Percentiles rank a stretch among this genome's conserved stretches.
These are phyloP conservation scores for Russula virescens DNA, from an alignment of 768 basidiomycete genomes.

Conservation along the genomic window DNA sequence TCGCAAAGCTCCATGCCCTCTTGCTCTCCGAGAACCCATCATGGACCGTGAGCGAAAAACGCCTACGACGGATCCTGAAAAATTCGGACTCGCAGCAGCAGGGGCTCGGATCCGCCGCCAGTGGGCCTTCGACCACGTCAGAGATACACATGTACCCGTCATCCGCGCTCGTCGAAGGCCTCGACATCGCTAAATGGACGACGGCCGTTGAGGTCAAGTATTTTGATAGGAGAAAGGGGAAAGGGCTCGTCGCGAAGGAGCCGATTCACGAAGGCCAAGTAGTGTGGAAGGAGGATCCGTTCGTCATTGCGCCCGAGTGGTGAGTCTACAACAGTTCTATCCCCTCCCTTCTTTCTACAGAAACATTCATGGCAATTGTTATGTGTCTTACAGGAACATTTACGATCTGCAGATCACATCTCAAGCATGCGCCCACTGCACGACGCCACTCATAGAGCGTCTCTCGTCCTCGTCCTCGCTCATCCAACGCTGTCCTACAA, in stretches of 20 bases:
- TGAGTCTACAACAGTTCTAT: constrained; percentile 36
- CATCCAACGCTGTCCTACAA: constrained; percentile 20
- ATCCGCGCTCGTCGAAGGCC: constrained; percentile 56
- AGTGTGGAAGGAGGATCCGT: constrained; percentile 84
- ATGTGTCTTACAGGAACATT: constrained; percentile 52
- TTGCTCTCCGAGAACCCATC: constrained; percentile 53
- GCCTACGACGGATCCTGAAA: constrained; percentile 67
- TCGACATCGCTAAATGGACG: constrained; percentile 61
- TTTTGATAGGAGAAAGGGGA: constrained; percentile 69
- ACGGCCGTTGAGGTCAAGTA: constrained; percentile 58
- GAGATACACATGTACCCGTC: constrained; percentile 40
- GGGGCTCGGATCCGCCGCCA: too few species aligned
- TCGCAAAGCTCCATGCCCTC: constrained; percentile 61
- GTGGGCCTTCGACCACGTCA: neutral
- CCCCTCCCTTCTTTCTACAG: neutral
- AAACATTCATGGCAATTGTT: neutral
- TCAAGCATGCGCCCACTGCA: constrained; percentile 66
- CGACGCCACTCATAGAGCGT: constrained; percentile 49
- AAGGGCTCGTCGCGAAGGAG: constrained; percentile 71
- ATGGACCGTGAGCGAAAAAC: constrained; percentile 83
- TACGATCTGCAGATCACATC: constrained; percentile 59
- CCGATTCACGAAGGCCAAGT: constrained; percentile 65
- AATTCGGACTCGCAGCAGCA: constrained; percentile 45
- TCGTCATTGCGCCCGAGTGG: constrained; percentile 77
- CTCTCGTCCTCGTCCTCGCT: constrained; percentile 34